Evolutionary conservation across 306 rosid genomes (phyloP).

Genomic region (Cajanus cajan): DNA sequence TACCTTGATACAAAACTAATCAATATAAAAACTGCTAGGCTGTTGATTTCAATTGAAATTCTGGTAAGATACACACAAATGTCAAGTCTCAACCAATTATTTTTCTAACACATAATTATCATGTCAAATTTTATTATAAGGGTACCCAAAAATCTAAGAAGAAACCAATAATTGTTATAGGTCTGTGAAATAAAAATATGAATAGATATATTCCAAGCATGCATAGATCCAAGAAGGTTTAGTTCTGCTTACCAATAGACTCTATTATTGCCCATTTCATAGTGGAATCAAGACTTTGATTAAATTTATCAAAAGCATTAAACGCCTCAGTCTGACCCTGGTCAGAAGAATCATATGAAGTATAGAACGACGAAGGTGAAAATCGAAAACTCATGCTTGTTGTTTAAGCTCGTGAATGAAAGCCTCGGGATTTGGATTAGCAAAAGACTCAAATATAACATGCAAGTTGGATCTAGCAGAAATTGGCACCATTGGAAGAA

Average conservation of each 20-base stretch:
- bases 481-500: constrained; percentile 55
- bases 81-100: neutral
- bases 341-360: neutral
- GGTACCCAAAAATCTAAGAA: neutral
- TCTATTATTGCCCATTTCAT: constrained; percentile 38
- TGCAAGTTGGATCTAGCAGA: constrained; percentile 33
- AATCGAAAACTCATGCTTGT: constrained; percentile 16
- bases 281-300: neutral
- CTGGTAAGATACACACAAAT: neutral
- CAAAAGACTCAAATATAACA: neutral
- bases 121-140: neutral
- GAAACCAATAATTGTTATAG: neutral
- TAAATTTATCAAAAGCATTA: constrained; percentile 2
- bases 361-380: constrained; percentile 12
- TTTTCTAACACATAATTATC: neutral
- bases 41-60: neutral
- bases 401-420: neutral
- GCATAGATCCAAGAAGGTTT: constrained; percentile 8
- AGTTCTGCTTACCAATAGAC: constrained; percentile 19
- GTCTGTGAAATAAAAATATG: neutral
- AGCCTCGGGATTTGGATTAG: neutral
- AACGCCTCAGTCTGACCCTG: neutral
- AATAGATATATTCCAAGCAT: neutral
- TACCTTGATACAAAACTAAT: neutral
- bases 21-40: neutral